A percentile compares a stretch with the other conserved stretches of the same genome.
phyloP scores from a whole-genome alignment of 2,329 filamentous ascomycete species.

The Penicillium expansum region DNA sequence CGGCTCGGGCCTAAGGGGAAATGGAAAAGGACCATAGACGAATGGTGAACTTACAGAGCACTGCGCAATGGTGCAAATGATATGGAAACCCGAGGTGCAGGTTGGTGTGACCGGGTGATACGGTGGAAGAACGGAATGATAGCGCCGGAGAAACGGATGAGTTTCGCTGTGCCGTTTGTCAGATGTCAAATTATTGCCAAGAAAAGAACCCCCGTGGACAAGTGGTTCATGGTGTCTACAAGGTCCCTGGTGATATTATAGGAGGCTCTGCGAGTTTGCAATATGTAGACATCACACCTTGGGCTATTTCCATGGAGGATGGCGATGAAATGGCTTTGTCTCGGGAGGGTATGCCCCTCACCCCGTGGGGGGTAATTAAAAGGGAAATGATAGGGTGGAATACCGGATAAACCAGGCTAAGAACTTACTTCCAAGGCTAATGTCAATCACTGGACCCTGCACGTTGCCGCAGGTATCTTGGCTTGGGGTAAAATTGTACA shows the following conservation, averaged over 20 bases:
- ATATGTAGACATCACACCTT: neutral
- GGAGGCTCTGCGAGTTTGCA: neutral
- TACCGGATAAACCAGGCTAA: neutral
- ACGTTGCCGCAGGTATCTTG: neutral
- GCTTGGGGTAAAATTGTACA: neutral
- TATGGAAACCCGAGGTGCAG: slow-evolving; percentile 11
- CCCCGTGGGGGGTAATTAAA: neutral
- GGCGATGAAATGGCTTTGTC: neutral
- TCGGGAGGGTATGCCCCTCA: neutral
- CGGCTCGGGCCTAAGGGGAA: slow-evolving; percentile 22
- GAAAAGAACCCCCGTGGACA: neutral
- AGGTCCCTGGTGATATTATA: neutral
- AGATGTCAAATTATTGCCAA: slow-evolving; percentile 16
- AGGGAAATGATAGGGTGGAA: neutral
- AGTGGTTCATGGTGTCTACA: neutral
- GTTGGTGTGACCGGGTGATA: slow-evolving; percentile 12
- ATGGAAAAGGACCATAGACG: neutral
- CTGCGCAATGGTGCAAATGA: neutral
- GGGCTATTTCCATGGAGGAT: neutral
- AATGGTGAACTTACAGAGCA: slow-evolving; percentile 19
- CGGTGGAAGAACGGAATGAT: slow-evolving; percentile 16
- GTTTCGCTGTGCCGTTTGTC: slow-evolving; percentile 13
- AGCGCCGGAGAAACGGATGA: slow-evolving; percentile 38
- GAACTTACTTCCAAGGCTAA: slow-evolving; percentile 10
- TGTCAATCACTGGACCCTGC: slow-evolving; percentile 1